These are phyloP conservation scores for Podospora sp. DNA, from an alignment of 495 filamentous ascomycete genomes.

Conservation along the genomic window DNA sequence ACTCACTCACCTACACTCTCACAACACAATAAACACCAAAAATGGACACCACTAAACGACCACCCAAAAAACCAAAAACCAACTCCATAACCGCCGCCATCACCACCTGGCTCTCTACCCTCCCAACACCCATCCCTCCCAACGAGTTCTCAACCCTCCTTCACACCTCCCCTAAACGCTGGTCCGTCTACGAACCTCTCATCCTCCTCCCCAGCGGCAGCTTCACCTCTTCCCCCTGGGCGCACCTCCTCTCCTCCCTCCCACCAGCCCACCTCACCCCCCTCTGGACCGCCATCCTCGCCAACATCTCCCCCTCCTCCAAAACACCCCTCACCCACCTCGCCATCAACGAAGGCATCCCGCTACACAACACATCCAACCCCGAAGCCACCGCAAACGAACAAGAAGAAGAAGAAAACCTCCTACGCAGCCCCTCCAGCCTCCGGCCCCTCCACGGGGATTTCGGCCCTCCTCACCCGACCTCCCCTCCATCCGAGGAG, in stretches of 20 bases:
- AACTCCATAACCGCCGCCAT: constrained; percentile 39
- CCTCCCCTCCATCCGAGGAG: constrained; percentile 15
- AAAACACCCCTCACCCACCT: constrained; percentile 61
- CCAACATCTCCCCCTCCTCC: constrained; percentile 44
- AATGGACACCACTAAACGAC: not conserved
- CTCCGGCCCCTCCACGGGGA: constrained; percentile 66
- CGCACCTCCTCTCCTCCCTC: constrained; percentile 38
- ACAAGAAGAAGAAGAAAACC: constrained; percentile 49
- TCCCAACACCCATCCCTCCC: constrained; percentile 3
- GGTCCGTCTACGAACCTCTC: constrained; percentile 70
- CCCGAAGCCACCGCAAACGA: constrained; percentile 2
- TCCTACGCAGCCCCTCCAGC: constrained; percentile 65
- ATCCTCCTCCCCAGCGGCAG: constrained; percentile 65
- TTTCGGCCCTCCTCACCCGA: constrained; percentile 55
- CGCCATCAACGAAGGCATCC: constrained; percentile 74
- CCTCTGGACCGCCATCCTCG: constrained; percentile 55
- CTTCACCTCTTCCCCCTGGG: constrained; percentile 56
- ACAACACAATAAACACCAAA: not conserved
- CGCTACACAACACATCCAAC: constrained; percentile 37
- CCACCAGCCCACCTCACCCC: constrained; percentile 15
- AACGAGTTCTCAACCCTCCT: constrained; percentile 30
- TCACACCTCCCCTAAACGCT: constrained; percentile 60
- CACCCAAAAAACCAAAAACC: constrained; percentile 27
- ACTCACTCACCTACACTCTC: not conserved
- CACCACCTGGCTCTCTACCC: constrained; percentile 32